Percentiles rank a stretch among this genome's conserved stretches.
Evolutionary conservation across 2,329 filamentous ascomycete genomes (phyloP).

Genomic region (Cadophora luteo-olivacea): DNA sequence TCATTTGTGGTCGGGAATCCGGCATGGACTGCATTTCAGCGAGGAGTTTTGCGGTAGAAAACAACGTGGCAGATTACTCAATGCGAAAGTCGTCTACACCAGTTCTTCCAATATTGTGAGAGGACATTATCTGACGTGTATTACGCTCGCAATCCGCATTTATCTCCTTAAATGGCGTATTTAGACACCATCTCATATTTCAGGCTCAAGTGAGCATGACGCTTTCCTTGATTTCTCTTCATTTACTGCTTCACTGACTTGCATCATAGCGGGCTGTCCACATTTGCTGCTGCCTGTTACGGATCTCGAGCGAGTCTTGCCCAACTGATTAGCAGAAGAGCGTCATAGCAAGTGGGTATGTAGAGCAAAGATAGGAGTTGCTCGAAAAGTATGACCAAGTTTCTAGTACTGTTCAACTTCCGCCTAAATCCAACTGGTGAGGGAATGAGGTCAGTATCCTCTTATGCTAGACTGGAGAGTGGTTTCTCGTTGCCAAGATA

Average conservation of each 20-base stretch:
- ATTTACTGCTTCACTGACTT: not conserved
- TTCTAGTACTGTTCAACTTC: not conserved
- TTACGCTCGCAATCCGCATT: not conserved
- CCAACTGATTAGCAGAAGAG: not conserved
- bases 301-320: not conserved
- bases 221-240: not conserved
- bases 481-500: too few species aligned
- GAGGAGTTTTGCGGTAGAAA: conserved; percentile 23
- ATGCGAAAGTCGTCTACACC: not conserved
- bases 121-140: not conserved
- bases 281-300: not conserved
- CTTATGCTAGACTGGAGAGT: not conserved
- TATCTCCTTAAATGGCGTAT: not conserved
- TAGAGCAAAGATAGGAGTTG: not conserved
- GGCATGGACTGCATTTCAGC: conserved; percentile 20
- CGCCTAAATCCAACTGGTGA: not conserved
- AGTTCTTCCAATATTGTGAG: not conserved
- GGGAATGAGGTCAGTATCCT: not conserved
- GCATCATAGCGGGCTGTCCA: not conserved
- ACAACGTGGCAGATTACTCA: not conserved
- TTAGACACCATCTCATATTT: not conserved
- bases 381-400: not conserved
- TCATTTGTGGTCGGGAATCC: not conserved
- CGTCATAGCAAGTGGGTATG: not conserved
- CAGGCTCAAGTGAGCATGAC: not conserved